Evolutionary conservation across 768 basidiomycete species (phyloP), one percentile per base, ranked within the genome.

Genomic region (Russula foetens): DNA sequence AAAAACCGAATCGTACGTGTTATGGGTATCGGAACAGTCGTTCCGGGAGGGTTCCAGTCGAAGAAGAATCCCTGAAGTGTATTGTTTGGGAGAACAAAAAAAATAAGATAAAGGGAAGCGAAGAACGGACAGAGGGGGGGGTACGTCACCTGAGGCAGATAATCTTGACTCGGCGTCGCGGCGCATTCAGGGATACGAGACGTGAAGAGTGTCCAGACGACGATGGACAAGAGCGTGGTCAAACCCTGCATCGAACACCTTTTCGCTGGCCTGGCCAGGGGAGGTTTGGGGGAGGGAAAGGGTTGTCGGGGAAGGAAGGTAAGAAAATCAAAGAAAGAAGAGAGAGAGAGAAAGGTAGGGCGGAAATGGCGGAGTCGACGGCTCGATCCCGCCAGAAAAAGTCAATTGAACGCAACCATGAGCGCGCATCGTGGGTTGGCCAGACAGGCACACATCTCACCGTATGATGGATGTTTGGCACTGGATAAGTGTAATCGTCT

Each of bases 1-100:
- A 47, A 26, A 55, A 23, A 8, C n/a, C n/a, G 12, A 1, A 33
- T 41, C 24, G 39, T 49, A 73, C 72, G 67, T 41, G 72, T 71
- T 3, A 66, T 64, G 33, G 72, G 72, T 58, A 71, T 68, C n/a
- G 73, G 73, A 12, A 70, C 55, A 7, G 67, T 62, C 12, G 71
- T 71, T 15, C 67, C 66, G 15, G 63, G 56, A 4, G 70, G 69
- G 21, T 69, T 68, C 64, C 66, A 74, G 48, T 72, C 70, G 51
- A 74, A 74, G 48, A 63, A 51, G 58, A 74, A 72, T 44, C 69
- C 67, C 71, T 71, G 46, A 26, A 47, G 17, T 15, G 38, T 12
- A 21, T 21, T 11, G 23, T 55, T 59, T 7, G 6, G 11, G 35
- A 12, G 11, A 11, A 12, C 2, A 35, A 35, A 35, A 35, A 35